Percentiles rank a stretch among this genome's conserved stretches.
Evolutionary conservation across 1,139 yeast species (phyloP).

Genomic region (Wickerhamomyces sp.): DNA sequence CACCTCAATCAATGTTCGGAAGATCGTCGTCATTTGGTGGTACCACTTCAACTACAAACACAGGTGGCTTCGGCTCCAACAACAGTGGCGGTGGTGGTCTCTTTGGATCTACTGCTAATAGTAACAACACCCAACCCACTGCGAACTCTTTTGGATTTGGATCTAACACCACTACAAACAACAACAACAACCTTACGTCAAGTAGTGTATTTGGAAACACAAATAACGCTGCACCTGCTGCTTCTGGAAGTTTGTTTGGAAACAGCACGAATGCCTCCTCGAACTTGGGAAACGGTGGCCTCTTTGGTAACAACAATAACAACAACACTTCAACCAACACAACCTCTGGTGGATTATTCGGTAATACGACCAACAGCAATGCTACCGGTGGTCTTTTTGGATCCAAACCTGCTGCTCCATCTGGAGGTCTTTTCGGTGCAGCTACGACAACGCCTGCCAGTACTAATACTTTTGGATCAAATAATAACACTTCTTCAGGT

Average conservation of each 20-base stretch:
- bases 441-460: slow-evolving; percentile 7
- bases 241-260: slow-evolving; percentile 6
- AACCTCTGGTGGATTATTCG: slow-evolving; percentile 6
- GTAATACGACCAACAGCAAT: slow-evolving; percentile 2
- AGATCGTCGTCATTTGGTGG: slow-evolving; percentile 27
- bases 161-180: slow-evolving; percentile 3
- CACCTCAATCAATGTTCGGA: slow-evolving; percentile 24
- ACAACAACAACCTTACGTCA: slow-evolving; percentile 1
- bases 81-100: neutral
- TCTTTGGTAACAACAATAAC: slow-evolving; percentile 21
- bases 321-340: slow-evolving; percentile 5
- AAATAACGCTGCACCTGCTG: slow-evolving; percentile 3
- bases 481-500: too few relatives aligned
- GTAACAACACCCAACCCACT: too few relatives aligned
- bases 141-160: too few relatives aligned
- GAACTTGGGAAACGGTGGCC: slow-evolving; percentile 18
- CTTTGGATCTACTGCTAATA: slow-evolving; percentile 2
- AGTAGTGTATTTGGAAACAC: slow-evolving; percentile 24
- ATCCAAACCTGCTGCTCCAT: slow-evolving; percentile 13
- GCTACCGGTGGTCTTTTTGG: slow-evolving; percentile 23
- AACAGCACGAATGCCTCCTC: slow-evolving; percentile 1
- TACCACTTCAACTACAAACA: slow-evolving; percentile 1
- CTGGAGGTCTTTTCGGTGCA: slow-evolving; percentile 5
- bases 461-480: slow-evolving; percentile 11
- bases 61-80: slow-evolving; percentile 33